Evolutionary conservation across 805 yeast genomes (phyloP), one percentile per base, ranked within the genome.

Genomic region (Candida methanosorbosa): DNA sequence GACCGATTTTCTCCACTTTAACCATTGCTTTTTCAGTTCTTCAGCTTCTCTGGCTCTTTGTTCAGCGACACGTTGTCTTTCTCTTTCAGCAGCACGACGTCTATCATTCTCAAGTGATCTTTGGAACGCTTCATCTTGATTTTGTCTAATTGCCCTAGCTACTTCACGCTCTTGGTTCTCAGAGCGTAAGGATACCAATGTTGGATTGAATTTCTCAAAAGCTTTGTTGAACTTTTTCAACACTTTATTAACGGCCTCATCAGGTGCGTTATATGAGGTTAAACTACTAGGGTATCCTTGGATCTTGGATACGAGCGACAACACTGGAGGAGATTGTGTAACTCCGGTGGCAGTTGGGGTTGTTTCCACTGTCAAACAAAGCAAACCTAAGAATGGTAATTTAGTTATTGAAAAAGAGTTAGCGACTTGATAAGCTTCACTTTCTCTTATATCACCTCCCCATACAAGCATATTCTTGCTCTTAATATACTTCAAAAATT

Each of bases 351-450:
- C 73, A 0, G 82, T 68, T 60, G 68, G 78, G 48, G 38, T 64
- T 44, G 50, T 67, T 13, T 65, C 63, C 33, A 77, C 70, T 14
- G 85, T 81, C 36, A 86, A 64, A 32, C 86, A 79, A 9, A 92
- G 54, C 11, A 88, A 59, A 0, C 90, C 94, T 23, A 84, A 54
- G 50, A 83, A 81, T n/a, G 98, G 98, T 48, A 79, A 78, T 43
- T 73, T 70, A 16, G 85, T 70, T 27, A 80, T 79, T 38, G 73
- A 71, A 39, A 88, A 68, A 26, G 80, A 75, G 49, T 81, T 78
- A 0, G 94, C 81, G 13, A 86, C 78, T 46, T 85, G 94, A 49
- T 74, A 78, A 1, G 90, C 84, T 54, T 90, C 97, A 16, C 87
- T 75, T 37, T 77, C 76, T n/a, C 72, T 69, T 18, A 81, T 72